Conservation (phyloP, 2,329 filamentous ascomycete genomes). For the Scedosporium dehoogii region DNA sequence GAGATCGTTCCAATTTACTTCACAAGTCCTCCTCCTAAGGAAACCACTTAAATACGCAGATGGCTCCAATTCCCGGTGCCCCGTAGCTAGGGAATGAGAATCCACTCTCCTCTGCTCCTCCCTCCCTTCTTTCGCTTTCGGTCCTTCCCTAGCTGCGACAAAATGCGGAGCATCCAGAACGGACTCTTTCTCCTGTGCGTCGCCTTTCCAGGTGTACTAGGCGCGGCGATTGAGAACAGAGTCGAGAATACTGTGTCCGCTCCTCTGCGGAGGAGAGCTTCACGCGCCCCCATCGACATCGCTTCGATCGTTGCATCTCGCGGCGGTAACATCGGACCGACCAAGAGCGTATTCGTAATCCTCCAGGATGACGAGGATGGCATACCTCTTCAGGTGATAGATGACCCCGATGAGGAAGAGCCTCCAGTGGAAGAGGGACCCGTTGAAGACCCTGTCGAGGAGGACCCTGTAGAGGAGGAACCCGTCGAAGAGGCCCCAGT, state of each 20-base stretch:
- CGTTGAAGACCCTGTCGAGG: not conserved
- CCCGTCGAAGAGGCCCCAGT: not conserved
- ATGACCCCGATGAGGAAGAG: not conserved
- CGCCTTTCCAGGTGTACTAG: slow-evolving; percentile 1
- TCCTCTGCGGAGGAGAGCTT: not conserved
- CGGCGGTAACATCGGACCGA: not conserved
- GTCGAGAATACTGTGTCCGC: not conserved
- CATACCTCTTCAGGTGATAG: not conserved
- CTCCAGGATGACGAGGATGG: not conserved
- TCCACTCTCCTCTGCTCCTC: not conserved
- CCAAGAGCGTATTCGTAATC: not conserved
- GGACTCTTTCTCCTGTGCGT: not conserved
- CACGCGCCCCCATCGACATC: not conserved
- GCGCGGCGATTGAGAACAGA: not conserved
- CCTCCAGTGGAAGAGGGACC: not conserved
- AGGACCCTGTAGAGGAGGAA: not conserved
- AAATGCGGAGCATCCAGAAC: not conserved
- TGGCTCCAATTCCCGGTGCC: not conserved
- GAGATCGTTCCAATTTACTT: not conserved
- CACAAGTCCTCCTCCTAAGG: not conserved
- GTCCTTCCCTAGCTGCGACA: not conserved
- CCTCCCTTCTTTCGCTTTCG: not conserved
- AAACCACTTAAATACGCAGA: not conserved
- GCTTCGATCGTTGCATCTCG: no score
- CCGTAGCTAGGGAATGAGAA: not conserved